Evolutionary conservation across 106 monocot species (phyloP).

Genomic region (Dendrobium chrysotoxum): DNA sequence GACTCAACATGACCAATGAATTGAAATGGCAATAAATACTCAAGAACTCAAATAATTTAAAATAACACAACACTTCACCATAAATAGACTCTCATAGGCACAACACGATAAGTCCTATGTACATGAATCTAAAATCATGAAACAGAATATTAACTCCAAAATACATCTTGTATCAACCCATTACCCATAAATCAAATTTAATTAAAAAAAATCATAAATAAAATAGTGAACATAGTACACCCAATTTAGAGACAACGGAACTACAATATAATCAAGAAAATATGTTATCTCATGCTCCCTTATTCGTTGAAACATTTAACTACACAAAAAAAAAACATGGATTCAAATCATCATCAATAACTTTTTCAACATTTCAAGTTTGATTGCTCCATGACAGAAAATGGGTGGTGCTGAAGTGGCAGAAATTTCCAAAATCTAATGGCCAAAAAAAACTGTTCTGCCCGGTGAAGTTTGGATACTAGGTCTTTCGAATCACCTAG

Average conservation of each 20-base stretch:
- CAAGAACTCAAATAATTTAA: too few relatives aligned
- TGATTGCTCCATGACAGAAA: not conserved
- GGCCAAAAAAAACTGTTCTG: not conserved
- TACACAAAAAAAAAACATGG: not conserved
- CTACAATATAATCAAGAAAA: not conserved
- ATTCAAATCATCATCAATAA: not conserved
- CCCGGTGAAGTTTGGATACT: not conserved
- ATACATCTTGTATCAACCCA: too few relatives aligned
- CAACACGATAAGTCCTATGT: too few relatives aligned
- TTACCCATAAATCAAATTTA: not conserved
- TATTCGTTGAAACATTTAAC: not conserved
- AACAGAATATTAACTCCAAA: too few relatives aligned
- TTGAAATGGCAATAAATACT: too few relatives aligned
- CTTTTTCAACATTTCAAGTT: not conserved
- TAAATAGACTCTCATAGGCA: too few relatives aligned
- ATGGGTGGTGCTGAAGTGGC: not conserved
- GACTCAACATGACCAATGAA: too few relatives aligned
- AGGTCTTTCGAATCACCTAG: not conserved
- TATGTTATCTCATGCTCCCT: not conserved
- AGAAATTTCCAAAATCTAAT: not conserved
- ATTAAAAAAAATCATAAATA: not conserved
- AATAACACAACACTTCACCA: too few relatives aligned
- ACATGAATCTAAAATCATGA: too few relatives aligned
- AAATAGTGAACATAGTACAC: not conserved
- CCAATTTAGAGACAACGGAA: not conserved